Evolutionary conservation across 163 green algal genomes (phyloP).

Genomic region (Trebouxia gelatinosa): DNA sequence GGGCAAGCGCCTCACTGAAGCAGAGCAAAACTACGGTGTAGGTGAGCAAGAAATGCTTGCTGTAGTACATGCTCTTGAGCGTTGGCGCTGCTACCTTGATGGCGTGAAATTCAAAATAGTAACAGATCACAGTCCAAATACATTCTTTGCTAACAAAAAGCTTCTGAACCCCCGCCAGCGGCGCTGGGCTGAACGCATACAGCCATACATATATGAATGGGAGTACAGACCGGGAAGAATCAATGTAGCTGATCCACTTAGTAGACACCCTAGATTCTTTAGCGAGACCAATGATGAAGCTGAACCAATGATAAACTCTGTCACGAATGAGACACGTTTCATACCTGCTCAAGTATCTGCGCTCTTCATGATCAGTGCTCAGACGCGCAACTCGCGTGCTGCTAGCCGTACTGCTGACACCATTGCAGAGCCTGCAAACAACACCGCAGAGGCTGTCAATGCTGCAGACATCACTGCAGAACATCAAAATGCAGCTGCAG

Average conservation of each 20-base stretch:
- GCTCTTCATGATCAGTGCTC: no score
- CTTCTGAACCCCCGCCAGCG: neutral
- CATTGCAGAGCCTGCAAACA: conserved; percentile 49
- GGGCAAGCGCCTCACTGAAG: neutral
- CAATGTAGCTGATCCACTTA: conserved; percentile 39
- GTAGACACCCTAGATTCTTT: neutral
- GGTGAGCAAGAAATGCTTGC: conserved; percentile 45
- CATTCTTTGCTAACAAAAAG: conserved; percentile 24
- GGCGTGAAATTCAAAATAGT: conserved; percentile 37
- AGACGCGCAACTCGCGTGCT: no score
- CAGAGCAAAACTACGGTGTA: conserved; percentile 45
- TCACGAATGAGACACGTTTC: no score
- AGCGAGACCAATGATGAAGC: neutral
- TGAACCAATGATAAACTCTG: no score
- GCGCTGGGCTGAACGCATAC: conserved; percentile 30
- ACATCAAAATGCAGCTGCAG: conserved; percentile 18
- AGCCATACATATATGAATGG: conserved; percentile 29
- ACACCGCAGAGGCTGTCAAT: neutral
- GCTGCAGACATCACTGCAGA: conserved; percentile 1
- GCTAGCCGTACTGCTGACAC: conserved; percentile 30
- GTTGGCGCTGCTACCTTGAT: conserved; percentile 59
- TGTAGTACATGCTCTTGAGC: conserved; percentile 37
- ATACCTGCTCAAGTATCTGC: no score
- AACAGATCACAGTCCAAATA: conserved; percentile 46
- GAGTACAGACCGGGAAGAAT: conserved; percentile 24